Evolutionary conservation across 257 asterid genomes (phyloP).

Genomic region (Gynochthodes officinalis): DNA sequence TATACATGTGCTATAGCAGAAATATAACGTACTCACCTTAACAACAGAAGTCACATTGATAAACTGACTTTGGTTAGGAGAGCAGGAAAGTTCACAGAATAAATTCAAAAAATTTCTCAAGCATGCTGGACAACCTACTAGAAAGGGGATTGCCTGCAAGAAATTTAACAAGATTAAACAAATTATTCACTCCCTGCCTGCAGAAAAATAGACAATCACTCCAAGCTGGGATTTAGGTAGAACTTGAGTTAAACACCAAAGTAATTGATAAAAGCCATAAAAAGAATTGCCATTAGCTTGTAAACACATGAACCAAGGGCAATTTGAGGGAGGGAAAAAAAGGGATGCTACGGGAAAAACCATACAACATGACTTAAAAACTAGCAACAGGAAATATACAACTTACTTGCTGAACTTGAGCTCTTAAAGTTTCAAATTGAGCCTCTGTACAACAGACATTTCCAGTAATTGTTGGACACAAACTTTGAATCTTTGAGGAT

Average conservation of each 20-base stretch:
- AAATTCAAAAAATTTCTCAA: conserved; percentile 96
- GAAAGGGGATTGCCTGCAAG: conserved; percentile 95
- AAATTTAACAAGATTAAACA: conserved; percentile 20
- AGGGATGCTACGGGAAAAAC: too few species aligned
- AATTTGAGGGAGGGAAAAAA: too few species aligned
- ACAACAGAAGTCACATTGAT: conserved; percentile 81
- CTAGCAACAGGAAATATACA: conserved; percentile 8
- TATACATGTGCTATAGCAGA: too few species aligned
- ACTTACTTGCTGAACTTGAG: conserved; percentile 98
- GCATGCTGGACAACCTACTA: conserved; percentile 99
- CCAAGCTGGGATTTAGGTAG: background rate
- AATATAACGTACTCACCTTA: conserved; percentile 50
- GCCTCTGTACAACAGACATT: conserved; percentile 86
- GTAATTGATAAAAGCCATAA: background rate
- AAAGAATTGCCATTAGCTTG: background rate
- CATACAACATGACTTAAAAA: too few species aligned
- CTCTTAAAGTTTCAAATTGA: conserved; percentile 71
- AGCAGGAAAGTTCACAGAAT: conserved; percentile 96
- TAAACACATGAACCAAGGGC: background rate
- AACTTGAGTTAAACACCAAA: background rate
- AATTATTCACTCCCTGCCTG: conserved; percentile 4
- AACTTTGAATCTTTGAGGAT: conserved; percentile 86
- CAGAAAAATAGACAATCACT: conserved; percentile 3
- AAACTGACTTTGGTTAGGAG: conserved; percentile 96
- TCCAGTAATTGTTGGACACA: conserved; percentile 94